phyloP scores from a whole-genome alignment of 2,329 filamentous ascomycete genomes.

The Reticulascus tulasneorum region DNA sequence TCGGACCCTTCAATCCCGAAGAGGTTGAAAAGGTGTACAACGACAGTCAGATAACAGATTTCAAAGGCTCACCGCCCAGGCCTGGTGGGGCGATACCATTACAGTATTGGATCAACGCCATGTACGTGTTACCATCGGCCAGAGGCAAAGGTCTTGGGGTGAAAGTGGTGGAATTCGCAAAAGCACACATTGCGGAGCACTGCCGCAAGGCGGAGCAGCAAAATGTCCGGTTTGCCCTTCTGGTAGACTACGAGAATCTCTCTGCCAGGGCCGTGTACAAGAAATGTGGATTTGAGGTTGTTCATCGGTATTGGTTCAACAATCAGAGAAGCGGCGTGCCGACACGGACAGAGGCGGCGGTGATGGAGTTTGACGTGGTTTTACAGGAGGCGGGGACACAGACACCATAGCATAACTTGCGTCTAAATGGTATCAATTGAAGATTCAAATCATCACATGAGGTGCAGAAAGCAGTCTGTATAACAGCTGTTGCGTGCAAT shows the following conservation, averaged over 20 bases:
- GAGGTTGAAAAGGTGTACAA: slow-evolving; percentile 1
- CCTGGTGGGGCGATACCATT: neutral
- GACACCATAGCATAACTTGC: too few species aligned
- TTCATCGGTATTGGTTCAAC: slow-evolving; percentile 12
- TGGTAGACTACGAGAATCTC: slow-evolving; percentile 9
- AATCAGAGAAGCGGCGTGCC: slow-evolving; percentile 3
- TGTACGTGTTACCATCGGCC: slow-evolving; percentile 6
- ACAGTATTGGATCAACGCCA: slow-evolving; percentile 7
- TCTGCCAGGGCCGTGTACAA: slow-evolving; percentile 3
- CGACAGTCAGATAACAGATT: neutral
- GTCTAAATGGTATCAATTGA: too few species aligned
- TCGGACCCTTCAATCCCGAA: slow-evolving; percentile 5
- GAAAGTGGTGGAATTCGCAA: neutral
- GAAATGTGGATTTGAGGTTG: slow-evolving; percentile 1
- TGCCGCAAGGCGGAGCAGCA: neutral
- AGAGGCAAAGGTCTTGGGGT: neutral
- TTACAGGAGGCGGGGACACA: too few species aligned
- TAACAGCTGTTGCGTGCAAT: too few species aligned
- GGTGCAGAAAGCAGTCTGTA: too few species aligned
- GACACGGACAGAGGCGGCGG: slow-evolving; percentile 7
- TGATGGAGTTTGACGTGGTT: slow-evolving; percentile 4
- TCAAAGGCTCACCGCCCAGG: neutral
- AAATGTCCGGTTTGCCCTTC: neutral
- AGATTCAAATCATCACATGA: too few species aligned
- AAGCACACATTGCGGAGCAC: neutral